Conservation (phyloP, 768 basidiomycete genomes). For the Russula olivacea region DNA sequence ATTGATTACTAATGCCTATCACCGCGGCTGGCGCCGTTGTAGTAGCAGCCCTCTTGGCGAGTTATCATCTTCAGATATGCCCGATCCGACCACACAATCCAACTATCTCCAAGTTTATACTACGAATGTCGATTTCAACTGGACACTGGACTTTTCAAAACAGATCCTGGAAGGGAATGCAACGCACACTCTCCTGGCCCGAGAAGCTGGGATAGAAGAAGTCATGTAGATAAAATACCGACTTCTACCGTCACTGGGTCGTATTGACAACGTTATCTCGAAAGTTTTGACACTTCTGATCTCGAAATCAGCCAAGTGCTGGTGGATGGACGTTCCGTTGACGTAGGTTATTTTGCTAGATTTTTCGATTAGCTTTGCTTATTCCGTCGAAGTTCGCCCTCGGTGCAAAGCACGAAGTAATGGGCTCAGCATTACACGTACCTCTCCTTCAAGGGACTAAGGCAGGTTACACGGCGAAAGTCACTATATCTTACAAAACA, state of each 20-base stretch:
- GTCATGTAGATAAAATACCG: slow-evolving; percentile 43
- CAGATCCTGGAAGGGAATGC: slow-evolving; percentile 60
- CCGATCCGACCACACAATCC: slow-evolving; percentile 70
- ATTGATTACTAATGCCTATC: background rate
- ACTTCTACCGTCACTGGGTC: background rate
- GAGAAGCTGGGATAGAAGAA: slow-evolving; percentile 46
- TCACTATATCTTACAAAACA: slow-evolving; percentile 44
- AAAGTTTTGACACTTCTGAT: slow-evolving; percentile 69
- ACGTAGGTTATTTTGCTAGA: slow-evolving; percentile 36
- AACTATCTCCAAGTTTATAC: slow-evolving; percentile 70
- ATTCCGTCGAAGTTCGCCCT: slow-evolving; percentile 29
- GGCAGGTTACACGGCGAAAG: slow-evolving; percentile 30
- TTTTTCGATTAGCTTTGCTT: background rate
- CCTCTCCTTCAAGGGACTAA: slow-evolving; percentile 27
- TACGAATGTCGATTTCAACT: slow-evolving; percentile 65
- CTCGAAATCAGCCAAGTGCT: slow-evolving; percentile 53
- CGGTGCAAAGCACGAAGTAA: slow-evolving; percentile 31
- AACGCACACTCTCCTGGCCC: slow-evolving; percentile 53
- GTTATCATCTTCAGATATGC: slow-evolving; percentile 10
- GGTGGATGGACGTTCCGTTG: slow-evolving; percentile 44
- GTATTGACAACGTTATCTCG: background rate
- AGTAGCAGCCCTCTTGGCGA: too few relatives aligned
- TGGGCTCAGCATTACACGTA: slow-evolving; percentile 41
- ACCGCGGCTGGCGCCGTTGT: too few relatives aligned
- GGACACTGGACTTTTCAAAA: slow-evolving; percentile 67